These are phyloP conservation scores for Pythium phragmitis DNA, from an alignment of 352 stramenopile species.

Conservation along the genomic window DNA sequence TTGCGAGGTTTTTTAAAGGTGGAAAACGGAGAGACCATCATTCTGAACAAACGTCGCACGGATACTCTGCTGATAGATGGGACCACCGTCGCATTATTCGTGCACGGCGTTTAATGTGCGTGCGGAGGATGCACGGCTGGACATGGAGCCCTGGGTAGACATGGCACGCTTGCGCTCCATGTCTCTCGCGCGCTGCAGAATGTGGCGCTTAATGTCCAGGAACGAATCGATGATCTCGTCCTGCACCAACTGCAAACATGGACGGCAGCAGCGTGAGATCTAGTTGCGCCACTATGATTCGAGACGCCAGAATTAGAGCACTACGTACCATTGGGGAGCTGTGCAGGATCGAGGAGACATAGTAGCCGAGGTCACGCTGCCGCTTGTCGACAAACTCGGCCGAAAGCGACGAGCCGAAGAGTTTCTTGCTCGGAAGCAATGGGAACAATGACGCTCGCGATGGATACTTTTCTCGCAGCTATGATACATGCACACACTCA, in stretches of 20 bases:
- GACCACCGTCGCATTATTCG: constrained; percentile 6
- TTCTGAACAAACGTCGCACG: constrained; percentile 8
- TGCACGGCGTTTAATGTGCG: constrained; percentile 23
- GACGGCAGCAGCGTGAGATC: neutral
- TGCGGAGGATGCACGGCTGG: neutral
- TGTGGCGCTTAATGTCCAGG: constrained; percentile 86
- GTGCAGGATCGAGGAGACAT: constrained; percentile 85
- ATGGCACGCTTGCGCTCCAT: constrained; percentile 36
- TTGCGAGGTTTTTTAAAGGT: constrained; percentile 20
- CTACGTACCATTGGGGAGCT: constrained; percentile 64
- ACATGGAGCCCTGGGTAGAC: constrained; percentile 3
- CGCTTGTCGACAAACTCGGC: constrained; percentile 87
- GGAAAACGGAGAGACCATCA: constrained; percentile 30
- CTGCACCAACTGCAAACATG: constrained; percentile 54
- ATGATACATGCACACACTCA: neutral
- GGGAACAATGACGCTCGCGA: constrained; percentile 71
- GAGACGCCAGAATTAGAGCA: neutral
- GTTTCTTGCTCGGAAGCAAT: constrained; percentile 84
- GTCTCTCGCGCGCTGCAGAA: constrained; percentile 64
- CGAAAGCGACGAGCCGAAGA: constrained; percentile 83
- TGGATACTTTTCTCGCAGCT: constrained; percentile 86
- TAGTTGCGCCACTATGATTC: neutral
- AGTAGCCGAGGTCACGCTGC: constrained; percentile 84
- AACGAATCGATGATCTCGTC: constrained; percentile 89
- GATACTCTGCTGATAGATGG: neutral